phyloP scores from a whole-genome alignment of 208 protist genomes.

The Novymonas esmeraldas region DNA sequence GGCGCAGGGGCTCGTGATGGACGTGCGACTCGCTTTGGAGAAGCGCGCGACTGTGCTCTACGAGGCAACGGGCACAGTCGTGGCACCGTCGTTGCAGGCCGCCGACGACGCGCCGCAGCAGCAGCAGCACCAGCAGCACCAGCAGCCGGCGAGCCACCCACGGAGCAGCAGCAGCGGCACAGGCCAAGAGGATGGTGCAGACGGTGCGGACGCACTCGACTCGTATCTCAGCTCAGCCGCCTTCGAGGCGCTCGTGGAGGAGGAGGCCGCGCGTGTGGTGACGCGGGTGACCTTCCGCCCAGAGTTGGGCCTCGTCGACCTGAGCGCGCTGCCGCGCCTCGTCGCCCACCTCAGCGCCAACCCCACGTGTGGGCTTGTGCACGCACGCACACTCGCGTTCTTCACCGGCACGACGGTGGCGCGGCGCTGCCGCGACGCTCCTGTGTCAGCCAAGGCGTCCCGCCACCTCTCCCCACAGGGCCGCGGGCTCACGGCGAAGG shows the following conservation, averaged over 20 bases:
- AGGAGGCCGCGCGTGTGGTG: slow-evolving; percentile 45
- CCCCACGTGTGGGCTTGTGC: slow-evolving; percentile 25
- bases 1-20: slow-evolving; percentile 45
- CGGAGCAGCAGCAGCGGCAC: neutral
- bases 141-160: neutral
- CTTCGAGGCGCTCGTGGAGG: slow-evolving; percentile 42
- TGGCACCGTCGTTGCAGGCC: neutral
- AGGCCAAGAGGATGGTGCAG: neutral
- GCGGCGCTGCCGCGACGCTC: slow-evolving; percentile 3
- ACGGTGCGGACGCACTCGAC: slow-evolving; percentile 44
- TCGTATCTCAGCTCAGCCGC: slow-evolving; percentile 33
- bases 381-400: slow-evolving; percentile 46
- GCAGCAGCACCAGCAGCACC: neutral
- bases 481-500: slow-evolving; percentile 60
- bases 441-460: slow-evolving; percentile 5
- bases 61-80: slow-evolving; percentile 14
- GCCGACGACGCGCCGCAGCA: neutral
- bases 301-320: slow-evolving; percentile 63
- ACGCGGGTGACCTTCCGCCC: slow-evolving; percentile 38
- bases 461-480: slow-evolving; percentile 15
- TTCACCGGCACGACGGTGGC: slow-evolving; percentile 33
- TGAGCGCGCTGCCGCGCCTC: slow-evolving; percentile 63
- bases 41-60: slow-evolving; percentile 18
- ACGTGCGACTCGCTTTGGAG: slow-evolving; percentile 49
- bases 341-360: slow-evolving; percentile 53